Conservation (phyloP, 75 land plant genomes). For the Cryptomeria japonica region DNA sequence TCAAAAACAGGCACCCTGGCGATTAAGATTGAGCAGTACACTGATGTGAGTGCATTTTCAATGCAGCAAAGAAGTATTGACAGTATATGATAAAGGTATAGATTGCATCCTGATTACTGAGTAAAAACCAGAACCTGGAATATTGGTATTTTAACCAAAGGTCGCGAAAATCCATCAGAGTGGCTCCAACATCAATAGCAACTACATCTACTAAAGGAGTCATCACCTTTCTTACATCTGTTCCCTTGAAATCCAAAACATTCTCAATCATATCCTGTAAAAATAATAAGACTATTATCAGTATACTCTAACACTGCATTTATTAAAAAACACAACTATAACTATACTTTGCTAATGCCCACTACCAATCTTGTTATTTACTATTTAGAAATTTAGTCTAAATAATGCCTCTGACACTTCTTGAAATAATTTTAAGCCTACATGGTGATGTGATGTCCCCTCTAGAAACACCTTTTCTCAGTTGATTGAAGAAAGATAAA, state of each 20-base stretch:
- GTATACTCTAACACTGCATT: background rate
- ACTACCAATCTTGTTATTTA: background rate
- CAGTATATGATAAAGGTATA: background rate
- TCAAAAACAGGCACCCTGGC: constrained; percentile 96
- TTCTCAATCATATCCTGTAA: constrained; percentile 99
- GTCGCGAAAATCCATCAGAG: constrained; percentile 81
- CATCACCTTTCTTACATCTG: constrained; percentile 96
- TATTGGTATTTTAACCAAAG: constrained; percentile 93
- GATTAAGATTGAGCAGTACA: constrained; percentile 9
- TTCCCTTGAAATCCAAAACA: constrained; percentile 93
- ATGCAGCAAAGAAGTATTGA: background rate
- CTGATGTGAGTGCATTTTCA: background rate
- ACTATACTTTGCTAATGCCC: background rate
- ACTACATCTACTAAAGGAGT: constrained; percentile 98
- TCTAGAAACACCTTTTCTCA: too few species aligned
- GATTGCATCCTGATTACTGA: background rate
- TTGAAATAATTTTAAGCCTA: background rate
- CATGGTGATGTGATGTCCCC: background rate
- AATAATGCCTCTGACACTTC: background rate
- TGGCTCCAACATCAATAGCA: constrained; percentile 89
- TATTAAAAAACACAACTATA: background rate
- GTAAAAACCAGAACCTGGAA: constrained; percentile 60
- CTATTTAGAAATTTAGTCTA: background rate
- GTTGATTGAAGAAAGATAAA: too few species aligned
- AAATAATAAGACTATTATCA: background rate